Percentiles rank a stretch among this genome's conserved stretches.
These are phyloP conservation scores for Trifolium repens DNA, from an alignment of 306 rosid species.

Conservation along the genomic window DNA sequence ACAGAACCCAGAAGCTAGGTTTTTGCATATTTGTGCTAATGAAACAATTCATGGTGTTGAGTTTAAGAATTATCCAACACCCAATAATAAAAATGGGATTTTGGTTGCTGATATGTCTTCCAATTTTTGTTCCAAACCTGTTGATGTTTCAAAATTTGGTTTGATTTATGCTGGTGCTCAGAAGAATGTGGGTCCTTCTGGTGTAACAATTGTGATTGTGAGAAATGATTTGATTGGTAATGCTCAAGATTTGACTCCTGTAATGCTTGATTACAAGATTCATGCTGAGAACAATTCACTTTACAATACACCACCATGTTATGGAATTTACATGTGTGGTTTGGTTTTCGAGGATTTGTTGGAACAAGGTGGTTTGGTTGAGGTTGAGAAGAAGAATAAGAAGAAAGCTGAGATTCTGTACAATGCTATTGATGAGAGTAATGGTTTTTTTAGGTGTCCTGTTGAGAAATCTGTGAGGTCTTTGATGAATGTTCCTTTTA, in stretches of 20 bases:
- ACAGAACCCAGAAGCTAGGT: conserved; percentile 67
- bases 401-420: conserved; percentile 77
- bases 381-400: conserved; percentile 89
- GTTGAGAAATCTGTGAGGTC: conserved; percentile 91
- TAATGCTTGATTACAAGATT: conserved; percentile 92
- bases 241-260: conserved; percentile 74
- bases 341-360: conserved; percentile 88
- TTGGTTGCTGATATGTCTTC: conserved; percentile 94
- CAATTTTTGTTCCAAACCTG: conserved; percentile 93
- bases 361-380: conserved; percentile 86
- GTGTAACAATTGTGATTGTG: conserved; percentile 86
- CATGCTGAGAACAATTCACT: conserved; percentile 83
- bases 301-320: conserved; percentile 95
- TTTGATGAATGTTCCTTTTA: conserved; percentile 93
- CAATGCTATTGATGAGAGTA: conserved; percentile 71
- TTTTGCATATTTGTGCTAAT: conserved; percentile 81
- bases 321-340: conserved; percentile 89
- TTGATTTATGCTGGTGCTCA: conserved; percentile 92
- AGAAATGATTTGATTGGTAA: conserved; percentile 86
- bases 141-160: conserved; percentile 83
- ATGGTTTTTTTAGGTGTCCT: conserved; percentile 84
- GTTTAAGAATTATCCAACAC: conserved; percentile 76
- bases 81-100: conserved; percentile 52
- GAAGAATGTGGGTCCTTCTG: conserved; percentile 96
- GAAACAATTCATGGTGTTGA: conserved; percentile 98